Conservation (phyloP, 495 filamentous ascomycete genomes). For the Hypoxylon perforatum region DNA sequence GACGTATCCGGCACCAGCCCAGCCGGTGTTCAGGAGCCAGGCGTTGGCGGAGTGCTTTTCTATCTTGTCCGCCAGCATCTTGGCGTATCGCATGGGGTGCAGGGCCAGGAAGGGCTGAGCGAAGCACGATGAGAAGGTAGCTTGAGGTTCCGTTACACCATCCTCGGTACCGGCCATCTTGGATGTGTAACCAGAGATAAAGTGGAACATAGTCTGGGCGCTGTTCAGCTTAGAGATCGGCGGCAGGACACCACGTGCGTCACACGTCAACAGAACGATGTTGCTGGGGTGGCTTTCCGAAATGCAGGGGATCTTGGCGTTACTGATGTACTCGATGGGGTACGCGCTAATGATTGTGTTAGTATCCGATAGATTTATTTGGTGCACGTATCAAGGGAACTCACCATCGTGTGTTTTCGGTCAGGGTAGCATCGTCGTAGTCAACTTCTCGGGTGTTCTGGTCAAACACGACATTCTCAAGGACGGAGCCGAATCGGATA, state of each 20-base stretch:
- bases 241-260: conserved; percentile 95
- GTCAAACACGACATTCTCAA: conserved; percentile 99
- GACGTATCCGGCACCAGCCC: conserved; percentile 95
- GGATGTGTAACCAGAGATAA: conserved; percentile 99
- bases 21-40: conserved; percentile 98
- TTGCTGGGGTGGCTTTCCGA: conserved; percentile 89
- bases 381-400: conserved; percentile 10
- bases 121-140: conserved; percentile 99
- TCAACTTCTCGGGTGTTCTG: conserved; percentile 88
- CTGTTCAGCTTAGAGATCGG: conserved; percentile 97
- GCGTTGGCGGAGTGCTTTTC: conserved; percentile 93
- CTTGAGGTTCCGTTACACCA: conserved; percentile 94
- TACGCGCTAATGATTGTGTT: conserved; percentile 70
- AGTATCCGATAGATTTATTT: background rate
- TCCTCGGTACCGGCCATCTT: conserved; percentile 99
- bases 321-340: conserved; percentile 97
- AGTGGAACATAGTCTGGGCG: conserved; percentile 99
- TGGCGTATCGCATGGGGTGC: conserved; percentile 98
- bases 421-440: conserved; percentile 94
- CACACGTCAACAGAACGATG: conserved; percentile 98
- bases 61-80: conserved; percentile 99
- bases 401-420: conserved; percentile 93
- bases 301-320: conserved; percentile 97
- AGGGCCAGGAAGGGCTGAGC: conserved; percentile 98
- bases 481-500: conserved; percentile 95